Evolutionary conservation across 2,329 filamentous ascomycete genomes (phyloP), one percentile per base, ranked within the genome.

Genomic region (Colletotrichum magnum): DNA sequence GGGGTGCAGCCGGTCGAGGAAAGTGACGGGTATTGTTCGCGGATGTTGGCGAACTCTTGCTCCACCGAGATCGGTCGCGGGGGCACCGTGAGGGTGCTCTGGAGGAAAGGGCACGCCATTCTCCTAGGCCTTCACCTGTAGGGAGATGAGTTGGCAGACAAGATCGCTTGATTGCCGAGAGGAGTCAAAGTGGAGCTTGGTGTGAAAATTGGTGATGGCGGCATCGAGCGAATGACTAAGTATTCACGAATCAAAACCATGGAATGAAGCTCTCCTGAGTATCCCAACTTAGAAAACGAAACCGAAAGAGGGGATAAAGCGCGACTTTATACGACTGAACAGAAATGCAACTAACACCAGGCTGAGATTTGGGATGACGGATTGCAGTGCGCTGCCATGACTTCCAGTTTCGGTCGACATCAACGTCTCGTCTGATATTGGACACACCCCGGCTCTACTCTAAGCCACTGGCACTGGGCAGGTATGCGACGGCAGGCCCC

Each of bases 31-130:
- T 69, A 69, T 32, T 60, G 62, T 13, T 58, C 58, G 51, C 66
- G 66, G 16, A 69, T 69, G 36, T 69, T 69, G 62, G 66, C 56
- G n/a, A 69, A 69, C 16, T 69, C 66, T 41, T 69, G 62, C 26
- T 69, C 56, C 24, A 41, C 56, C 18, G 66, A 67, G 32, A 66
- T 39, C 18, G 53, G 66, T 43, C 66, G 50, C 16, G 50, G 62
- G 26, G 62, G 62, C 66, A 66, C 62, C 41, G 66, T 56, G 32
- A 66, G 50, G 12, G 62, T 61, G 62, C 56, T 56, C 21, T 69
- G 66, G 13, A 69, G 66, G 21, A 69, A 69, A n/a, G 66, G 66
- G 32, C 66, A 69, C 10, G 66, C 66, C 66, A 69, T 69, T n/a
- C 16, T 47, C 16, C 18, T 50, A 6, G 7, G 21, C 21, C 9